Percentiles rank a stretch among this genome's conserved stretches.
phyloP scores from a whole-genome alignment of 1,284 basidiomycete species.

The Vanrija pseudolonga region DNA sequence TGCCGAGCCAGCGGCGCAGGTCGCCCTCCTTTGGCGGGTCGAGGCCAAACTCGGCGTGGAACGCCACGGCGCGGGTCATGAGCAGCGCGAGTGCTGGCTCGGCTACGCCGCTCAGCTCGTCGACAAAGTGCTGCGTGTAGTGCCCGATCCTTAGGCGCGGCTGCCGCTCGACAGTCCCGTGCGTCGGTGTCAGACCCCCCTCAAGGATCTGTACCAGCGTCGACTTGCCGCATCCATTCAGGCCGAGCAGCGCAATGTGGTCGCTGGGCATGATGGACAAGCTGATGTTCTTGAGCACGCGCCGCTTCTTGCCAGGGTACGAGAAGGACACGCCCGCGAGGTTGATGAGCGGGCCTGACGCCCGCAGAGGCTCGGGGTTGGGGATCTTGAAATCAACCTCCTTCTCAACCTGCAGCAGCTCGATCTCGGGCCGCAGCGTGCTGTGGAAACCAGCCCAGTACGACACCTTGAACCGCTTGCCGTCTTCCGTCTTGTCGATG shows the following conservation, averaged over 20 bases:
- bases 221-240: conserved; percentile 59
- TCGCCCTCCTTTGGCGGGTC: conserved; percentile 48
- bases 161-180: conserved; percentile 60
- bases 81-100: not conserved
- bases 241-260: conserved; percentile 59
- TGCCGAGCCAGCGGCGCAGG: conserved; percentile 53
- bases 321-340: conserved; percentile 55
- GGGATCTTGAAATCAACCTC: conserved; percentile 55
- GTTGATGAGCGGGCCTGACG: conserved; percentile 56
- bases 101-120: conserved; percentile 52
- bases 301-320: conserved; percentile 46
- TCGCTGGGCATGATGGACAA: conserved; percentile 60
- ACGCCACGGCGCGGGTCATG: not conserved
- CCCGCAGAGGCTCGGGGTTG: conserved; percentile 52
- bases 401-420: conserved; percentile 55
- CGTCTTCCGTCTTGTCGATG: conserved; percentile 54
- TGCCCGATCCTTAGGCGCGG: conserved; percentile 58
- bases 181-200: conserved; percentile 54
- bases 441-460: conserved; percentile 55
- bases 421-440: conserved; percentile 53
- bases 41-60: not conserved
- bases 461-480: conserved; percentile 61
- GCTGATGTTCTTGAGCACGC: conserved; percentile 56
- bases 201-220: conserved; percentile 61
- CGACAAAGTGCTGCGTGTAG: conserved; percentile 50